A percentile compares a stretch with the other conserved stretches of the same genome.
Conservation (phyloP, 2,329 filamentous ascomycete genomes). For the Byssothecium circinans region DNA sequence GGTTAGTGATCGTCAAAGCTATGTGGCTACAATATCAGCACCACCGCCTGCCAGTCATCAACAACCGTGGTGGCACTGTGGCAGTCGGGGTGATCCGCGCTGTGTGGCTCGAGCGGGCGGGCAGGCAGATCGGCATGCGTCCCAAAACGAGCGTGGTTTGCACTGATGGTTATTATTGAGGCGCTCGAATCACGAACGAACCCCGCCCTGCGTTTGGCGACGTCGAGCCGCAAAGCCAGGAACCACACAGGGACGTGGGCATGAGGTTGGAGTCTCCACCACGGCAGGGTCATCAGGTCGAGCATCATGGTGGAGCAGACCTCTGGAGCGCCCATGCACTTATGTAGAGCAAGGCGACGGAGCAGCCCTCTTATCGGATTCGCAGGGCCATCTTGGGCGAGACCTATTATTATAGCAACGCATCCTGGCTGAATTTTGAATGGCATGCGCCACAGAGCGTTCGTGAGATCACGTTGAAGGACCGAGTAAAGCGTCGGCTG, state of each 20-base stretch:
- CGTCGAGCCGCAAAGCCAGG: constrained; percentile 1
- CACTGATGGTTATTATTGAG: not conserved
- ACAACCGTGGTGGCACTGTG: constrained; percentile 22
- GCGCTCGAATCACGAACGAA: constrained; percentile 12
- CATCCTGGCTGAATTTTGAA: constrained; percentile 3
- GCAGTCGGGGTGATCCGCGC: constrained; percentile 22
- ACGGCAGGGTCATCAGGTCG: too few relatives aligned
- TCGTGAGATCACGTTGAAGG: constrained; percentile 15
- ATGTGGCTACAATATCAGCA: constrained; percentile 14
- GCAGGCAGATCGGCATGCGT: constrained; percentile 24
- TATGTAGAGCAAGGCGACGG: not conserved
- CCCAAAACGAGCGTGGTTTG: constrained; percentile 14
- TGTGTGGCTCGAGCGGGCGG: constrained; percentile 17
- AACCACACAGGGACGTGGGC: too few relatives aligned
- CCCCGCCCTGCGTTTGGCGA: not conserved
- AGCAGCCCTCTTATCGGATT: not conserved
- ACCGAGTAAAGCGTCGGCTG: constrained; percentile 21
- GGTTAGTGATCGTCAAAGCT: constrained; percentile 33
- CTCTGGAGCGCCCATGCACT: too few relatives aligned
- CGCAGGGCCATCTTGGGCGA: not conserved
- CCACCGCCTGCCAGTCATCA: too few relatives aligned
- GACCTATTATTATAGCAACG: constrained; percentile 9
- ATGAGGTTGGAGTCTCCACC: too few relatives aligned
- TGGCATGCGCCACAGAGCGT: constrained; percentile 1
- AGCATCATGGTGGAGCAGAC: too few relatives aligned